Evolutionary conservation across 352 stramenopile genomes (phyloP), one percentile per base, ranked within the genome.

Genomic region (Elongisporangium prolatum): DNA sequence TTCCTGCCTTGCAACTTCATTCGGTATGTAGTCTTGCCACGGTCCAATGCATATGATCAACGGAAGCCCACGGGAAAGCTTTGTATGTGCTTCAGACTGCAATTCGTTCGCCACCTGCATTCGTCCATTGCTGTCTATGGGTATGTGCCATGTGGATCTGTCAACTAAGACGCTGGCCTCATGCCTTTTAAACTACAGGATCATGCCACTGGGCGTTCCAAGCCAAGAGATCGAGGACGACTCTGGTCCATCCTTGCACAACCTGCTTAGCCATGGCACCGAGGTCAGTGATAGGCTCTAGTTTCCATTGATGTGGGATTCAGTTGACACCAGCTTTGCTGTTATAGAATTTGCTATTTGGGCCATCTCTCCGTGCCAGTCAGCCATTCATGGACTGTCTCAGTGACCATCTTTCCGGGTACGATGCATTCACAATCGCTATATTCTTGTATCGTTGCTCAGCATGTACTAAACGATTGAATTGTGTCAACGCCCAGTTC

Each of bases 1-100:
- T 91, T 86, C 60, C 75, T 89, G 21, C 81, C 82, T 0, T 88
- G 79, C 49, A 74, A 63, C 51, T 91, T 89, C 64, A 67, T 91
- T 21, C 60, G 70, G 77, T 84, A 53, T 11, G 59, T 1, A 16
- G 3, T 14, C 16, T 22, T 63, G 38, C 8, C 25, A 20, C 20
- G 10, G 51, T 9, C 28, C 25, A 17, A 4, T 53, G 34, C 34
- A 17, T 14, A 2, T 17, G 11, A 4, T 11, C 34, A 17, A 16
- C 2, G 34, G 34, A 44, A 44, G 34, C 34, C 17, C 7, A n/a
- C 6, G 5, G 10, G 7, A 58, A 6, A 44, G 1, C 13, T 44
- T 16, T 44, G 20, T 16, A 14, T 53, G 3, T 44, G 18, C 13
- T 18, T 5, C 34, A 91, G 77, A 54, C 61, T 91, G 17, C 63